A percentile compares a stretch with the other conserved stretches of the same genome.
phyloP scores from a whole-genome alignment of 441 rosid species.

The Omphalea diandra region DNA sequence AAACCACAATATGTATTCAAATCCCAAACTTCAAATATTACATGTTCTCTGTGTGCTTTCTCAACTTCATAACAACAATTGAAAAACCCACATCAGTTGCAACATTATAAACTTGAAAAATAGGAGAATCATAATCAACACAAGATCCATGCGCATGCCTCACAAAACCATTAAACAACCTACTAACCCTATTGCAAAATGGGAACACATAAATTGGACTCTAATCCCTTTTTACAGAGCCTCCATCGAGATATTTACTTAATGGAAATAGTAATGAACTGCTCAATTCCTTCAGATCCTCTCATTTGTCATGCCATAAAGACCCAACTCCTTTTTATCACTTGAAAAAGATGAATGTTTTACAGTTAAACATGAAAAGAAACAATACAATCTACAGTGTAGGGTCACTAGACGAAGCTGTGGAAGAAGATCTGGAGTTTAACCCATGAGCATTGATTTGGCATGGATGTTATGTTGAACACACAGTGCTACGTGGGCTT shows the following conservation, averaged over 20 bases:
- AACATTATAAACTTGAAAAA: conserved; percentile 26
- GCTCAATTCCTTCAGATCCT: conserved; percentile 70
- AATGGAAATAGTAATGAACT: conserved; percentile 63
- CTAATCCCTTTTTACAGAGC: conserved; percentile 54
- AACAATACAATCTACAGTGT: conserved; percentile 63
- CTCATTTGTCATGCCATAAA: conserved; percentile 48
- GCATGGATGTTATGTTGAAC: conserved; percentile 61
- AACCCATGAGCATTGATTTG: conserved; percentile 67
- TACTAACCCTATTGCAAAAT: conserved; percentile 40
- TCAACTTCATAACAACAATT: conserved; percentile 61
- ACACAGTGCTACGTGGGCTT: conserved; percentile 70
- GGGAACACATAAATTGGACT: conserved; percentile 86
- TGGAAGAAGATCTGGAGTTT: conserved; percentile 54
- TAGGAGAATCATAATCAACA: conserved; percentile 56
- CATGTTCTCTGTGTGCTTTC: conserved; percentile 96
- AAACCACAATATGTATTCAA: conserved; percentile 17
- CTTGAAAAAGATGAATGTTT: conserved; percentile 46
- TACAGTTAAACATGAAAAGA: conserved; percentile 60
- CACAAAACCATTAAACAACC: conserved; percentile 66
- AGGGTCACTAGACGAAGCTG: conserved; percentile 44
- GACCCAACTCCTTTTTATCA: conserved; percentile 57
- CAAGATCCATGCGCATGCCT: conserved; percentile 72
- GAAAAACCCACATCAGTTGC: conserved; percentile 28
- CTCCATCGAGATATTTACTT: conserved; percentile 42
- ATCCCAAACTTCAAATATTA: conserved; percentile 21